These are phyloP conservation scores for Taiozyma sp. DNA, from an alignment of 1,139 yeast genomes.

Conservation along the genomic window DNA sequence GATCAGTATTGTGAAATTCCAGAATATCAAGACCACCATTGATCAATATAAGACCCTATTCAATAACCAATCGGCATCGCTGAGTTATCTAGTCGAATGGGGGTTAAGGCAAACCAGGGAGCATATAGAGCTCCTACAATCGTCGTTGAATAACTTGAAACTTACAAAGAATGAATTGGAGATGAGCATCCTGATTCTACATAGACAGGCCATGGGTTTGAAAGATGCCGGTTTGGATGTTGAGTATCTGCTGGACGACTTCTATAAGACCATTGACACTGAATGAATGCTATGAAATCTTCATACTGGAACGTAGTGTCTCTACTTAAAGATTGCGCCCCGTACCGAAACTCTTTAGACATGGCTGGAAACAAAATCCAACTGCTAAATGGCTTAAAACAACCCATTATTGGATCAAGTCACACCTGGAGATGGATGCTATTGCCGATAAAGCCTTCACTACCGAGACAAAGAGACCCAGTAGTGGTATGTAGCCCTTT, in stretches of 20 bases:
- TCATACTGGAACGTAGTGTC: neutral
- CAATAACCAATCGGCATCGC: constrained; percentile 24
- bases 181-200: constrained; percentile 48
- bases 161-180: constrained; percentile 40
- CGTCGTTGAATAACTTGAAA: constrained; percentile 64
- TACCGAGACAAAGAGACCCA: constrained; percentile 28
- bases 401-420: neutral
- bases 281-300: neutral
- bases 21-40: constrained; percentile 44
- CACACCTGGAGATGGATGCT: constrained; percentile 50
- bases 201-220: constrained; percentile 56
- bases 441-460: constrained; percentile 64
- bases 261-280: constrained; percentile 18
- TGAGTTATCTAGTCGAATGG: constrained; percentile 57
- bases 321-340: neutral
- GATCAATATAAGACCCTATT: constrained; percentile 41
- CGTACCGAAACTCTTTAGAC: neutral
- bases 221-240: constrained; percentile 69
- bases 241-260: constrained; percentile 50
- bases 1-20: constrained; percentile 54
- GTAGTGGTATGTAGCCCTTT: neutral
- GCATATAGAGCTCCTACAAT: constrained; percentile 54
- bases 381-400: neutral
- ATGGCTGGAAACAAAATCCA: neutral
- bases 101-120: constrained; percentile 58